Evolutionary conservation across 1,284 basidiomycete species (phyloP), one percentile per base, ranked within the genome.

Genomic region (Naganishia sp.): DNA sequence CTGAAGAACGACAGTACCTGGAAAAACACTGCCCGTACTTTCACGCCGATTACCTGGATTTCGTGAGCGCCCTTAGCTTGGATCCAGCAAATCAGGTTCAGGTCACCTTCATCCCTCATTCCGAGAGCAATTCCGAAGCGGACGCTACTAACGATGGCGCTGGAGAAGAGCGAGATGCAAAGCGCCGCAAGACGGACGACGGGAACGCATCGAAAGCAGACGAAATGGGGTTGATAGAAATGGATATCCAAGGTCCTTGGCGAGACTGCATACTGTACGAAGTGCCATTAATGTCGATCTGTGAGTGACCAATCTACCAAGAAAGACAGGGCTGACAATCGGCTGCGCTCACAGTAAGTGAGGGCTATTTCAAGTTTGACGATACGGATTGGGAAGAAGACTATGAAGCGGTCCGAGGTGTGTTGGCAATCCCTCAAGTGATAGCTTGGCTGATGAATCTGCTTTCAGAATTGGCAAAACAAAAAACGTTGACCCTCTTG

Each of bases 251-350:
- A 35, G 95, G 95, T 0, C 83, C 84, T 3, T 99, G 96, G 95
- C 81, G 82, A 0, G 92, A 97, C 70, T 87, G 90, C 7, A 97
- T 99, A 67, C 81, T 97, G 21, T 99, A 96, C 87, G 95, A 99
- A 80, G 93, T 98, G 0, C 94, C 92, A 1, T 82, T 97, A 53
- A 93, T 97, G 91, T 87, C 92, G 10, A 88, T 88, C 71, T 81
- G 90, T 79, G 87, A 92, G 80, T 84, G 85, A 31, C 89, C 89
- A 78, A 92, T 90, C 75, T 79, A 75, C 4, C n/a, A 23, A 6
- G 17, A 6, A 7, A 28, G 49, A 52, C 3, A 17, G 31, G 15
- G 13, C 18, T 35, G 50, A 31, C 25, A 13, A 11, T 5, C 31
- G 31, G 28, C 21, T 11, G 28, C 41, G 32, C 28, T 17, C 7